Evolutionary conservation across 805 yeast species (phyloP), one percentile per base, ranked within the genome.

Genomic region (Yarrowia sp.): DNA sequence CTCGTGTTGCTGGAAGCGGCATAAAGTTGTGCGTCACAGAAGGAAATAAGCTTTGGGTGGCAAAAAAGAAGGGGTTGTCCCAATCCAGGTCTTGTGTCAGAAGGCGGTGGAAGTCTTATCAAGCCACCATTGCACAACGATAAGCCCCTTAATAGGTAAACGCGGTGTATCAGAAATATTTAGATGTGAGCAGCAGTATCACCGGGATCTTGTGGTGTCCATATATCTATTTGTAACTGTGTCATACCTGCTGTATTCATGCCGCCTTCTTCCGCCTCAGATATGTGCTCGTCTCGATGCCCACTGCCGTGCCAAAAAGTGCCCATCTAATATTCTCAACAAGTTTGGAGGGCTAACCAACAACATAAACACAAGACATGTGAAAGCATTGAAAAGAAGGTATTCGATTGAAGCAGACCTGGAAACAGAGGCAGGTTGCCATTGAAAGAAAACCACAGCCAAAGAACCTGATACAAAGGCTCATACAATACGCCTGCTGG

Each of bases 1-100:
- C 61, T 55, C 61, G 61, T 55, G 61, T 55, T 55, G 61, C 44
- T 55, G 5, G 15, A 55, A 55, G 20, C 19, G 46, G 36, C n/a
- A 15, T 55, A 15, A n/a, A 44, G 60, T 53, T 38, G 4, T 2
- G 13, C 42, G 30, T 24, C 40, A 34, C 39, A 38, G 17, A 13
- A 10, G 40, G 20, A 13, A 33, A 30, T 43, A 58, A 9, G 14
- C 40, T 58, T 58, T 9, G 64, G 64, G 64, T 58, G 64, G 64
- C 64, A 43, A 58, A 58, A 40, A 43, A 43, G 17, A 43, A 13
- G 50, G 64, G 43, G 40, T 58, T 33, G 24, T 43, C 36, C 30
- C 43, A 20, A 50, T 17, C 15, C 38, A 12, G 15, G 39, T 49
- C 24, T 49, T 50, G 42, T 34, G 55, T 36, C 33, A 50, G 56